These are phyloP conservation scores for Plasmodium adleri DNA, from an alignment of 169 alveolate genomes.

Conservation along the genomic window DNA sequence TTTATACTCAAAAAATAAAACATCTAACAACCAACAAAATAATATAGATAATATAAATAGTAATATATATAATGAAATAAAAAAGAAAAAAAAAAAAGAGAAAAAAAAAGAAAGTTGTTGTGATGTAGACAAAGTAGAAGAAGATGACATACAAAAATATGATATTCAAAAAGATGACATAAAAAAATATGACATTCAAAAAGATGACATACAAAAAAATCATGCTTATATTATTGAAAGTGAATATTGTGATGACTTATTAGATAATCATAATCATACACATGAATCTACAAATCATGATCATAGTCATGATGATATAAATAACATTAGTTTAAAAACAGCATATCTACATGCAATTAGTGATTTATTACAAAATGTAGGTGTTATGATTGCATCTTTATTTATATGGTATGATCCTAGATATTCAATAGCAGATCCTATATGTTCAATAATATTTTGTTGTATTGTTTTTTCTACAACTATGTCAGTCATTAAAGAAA, in stretches of 20 bases:
- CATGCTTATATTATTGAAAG: slow-evolving; percentile 17
- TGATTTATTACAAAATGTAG: slow-evolving; percentile 94
- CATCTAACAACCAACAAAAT: slow-evolving; percentile 12
- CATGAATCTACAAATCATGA: slow-evolving; percentile 19
- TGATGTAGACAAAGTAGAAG: not conserved
- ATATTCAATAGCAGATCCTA: slow-evolving; percentile 94
- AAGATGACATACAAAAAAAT: not conserved
- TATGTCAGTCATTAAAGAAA: slow-evolving; percentile 92
- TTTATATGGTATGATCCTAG: slow-evolving; percentile 90
- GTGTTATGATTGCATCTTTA: slow-evolving; percentile 95
- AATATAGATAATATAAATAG: slow-evolving; percentile 17
- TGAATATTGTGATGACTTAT: slow-evolving; percentile 19
- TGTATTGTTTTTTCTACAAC: slow-evolving; percentile 95
- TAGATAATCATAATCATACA: slow-evolving; percentile 8
- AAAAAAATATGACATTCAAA: not conserved
- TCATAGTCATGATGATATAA: slow-evolving; percentile 71
- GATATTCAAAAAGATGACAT: not conserved
- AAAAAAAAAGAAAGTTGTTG: slow-evolving; percentile 27
- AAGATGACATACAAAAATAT: too few species aligned
- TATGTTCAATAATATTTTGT: slow-evolving; percentile 95
- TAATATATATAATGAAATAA: not conserved
- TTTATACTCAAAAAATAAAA: not conserved
- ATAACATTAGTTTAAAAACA: slow-evolving; percentile 92
- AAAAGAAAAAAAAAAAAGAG: slow-evolving; percentile 12
- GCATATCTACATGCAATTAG: slow-evolving; percentile 96